Conservation (phyloP, 441 rosid species). For the Rhodomyrtus psidioides region DNA sequence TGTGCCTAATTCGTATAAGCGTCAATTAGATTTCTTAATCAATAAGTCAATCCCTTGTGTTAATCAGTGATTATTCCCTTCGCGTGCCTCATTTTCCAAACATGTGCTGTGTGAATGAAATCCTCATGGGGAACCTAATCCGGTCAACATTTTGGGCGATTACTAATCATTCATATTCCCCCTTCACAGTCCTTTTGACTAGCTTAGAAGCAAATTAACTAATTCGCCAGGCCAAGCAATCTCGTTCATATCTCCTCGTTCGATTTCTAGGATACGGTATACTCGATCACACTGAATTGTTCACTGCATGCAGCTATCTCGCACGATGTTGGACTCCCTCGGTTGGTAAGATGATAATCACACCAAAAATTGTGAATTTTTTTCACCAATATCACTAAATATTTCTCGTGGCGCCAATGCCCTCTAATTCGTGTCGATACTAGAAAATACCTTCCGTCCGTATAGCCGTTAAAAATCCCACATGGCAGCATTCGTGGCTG, state of each 20-base stretch:
- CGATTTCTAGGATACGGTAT: background rate
- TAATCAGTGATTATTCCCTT: background rate
- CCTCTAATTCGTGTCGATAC: background rate
- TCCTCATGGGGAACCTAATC: background rate
- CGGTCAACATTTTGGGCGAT: background rate
- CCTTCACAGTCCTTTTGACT: background rate
- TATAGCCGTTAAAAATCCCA: background rate
- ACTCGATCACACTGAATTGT: background rate
- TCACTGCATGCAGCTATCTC: background rate
- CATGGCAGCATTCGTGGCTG: background rate
- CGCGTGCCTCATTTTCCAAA: background rate
- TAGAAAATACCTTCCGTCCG: background rate
- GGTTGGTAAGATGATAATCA: background rate
- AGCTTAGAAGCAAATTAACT: background rate
- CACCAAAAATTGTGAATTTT: background rate
- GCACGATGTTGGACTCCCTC: background rate
- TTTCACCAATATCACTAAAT: background rate
- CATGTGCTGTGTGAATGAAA: background rate
- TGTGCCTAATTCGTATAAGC: background rate
- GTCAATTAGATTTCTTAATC: background rate
- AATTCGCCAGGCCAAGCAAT: background rate
- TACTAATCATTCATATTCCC: background rate
- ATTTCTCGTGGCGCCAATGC: background rate
- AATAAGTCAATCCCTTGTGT: background rate
- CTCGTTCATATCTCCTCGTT: background rate